Evolutionary conservation across 169 alveolate species (phyloP).

Genomic region (Plasmodium berghei): DNA sequence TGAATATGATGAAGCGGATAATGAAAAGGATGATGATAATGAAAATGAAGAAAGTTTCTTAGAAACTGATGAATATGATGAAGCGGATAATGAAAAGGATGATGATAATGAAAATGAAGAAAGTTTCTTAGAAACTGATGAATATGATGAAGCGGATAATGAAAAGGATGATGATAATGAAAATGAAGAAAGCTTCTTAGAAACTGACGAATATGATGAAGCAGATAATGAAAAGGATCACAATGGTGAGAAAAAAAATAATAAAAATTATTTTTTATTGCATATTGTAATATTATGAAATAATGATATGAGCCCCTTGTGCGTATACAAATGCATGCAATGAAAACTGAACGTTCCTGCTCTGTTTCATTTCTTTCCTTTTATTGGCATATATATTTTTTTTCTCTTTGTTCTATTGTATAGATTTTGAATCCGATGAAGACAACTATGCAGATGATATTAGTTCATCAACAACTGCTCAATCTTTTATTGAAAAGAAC

Average conservation of each 20-base stretch:
- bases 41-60: not conserved
- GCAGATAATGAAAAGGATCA: not conserved
- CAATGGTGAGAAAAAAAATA: not conserved
- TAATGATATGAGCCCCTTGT: too few relatives aligned
- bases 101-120: slow-evolving; percentile 11
- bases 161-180: too few relatives aligned
- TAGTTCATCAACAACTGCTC: not conserved
- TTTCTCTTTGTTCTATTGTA: too few relatives aligned
- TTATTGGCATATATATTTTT: too few relatives aligned
- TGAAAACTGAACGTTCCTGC: too few relatives aligned
- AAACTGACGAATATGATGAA: too few relatives aligned
- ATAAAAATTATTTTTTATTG: not conserved
- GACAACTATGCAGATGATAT: slow-evolving; percentile 37
- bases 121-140: too few relatives aligned
- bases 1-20: not conserved
- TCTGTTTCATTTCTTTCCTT: too few relatives aligned
- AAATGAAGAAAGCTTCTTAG: slow-evolving; percentile 20
- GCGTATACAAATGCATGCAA: too few relatives aligned
- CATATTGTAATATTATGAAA: too few relatives aligned
- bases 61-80: not conserved
- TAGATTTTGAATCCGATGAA: slow-evolving; percentile 4
- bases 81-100: slow-evolving; percentile 3
- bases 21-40: not conserved
- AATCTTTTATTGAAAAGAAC: slow-evolving; percentile 50
- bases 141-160: not conserved